A percentile compares a stretch with the other conserved stretches of the same genome.
Conservation (phyloP, 2,329 filamentous ascomycete genomes). For the Davidsoniella virescens region DNA sequence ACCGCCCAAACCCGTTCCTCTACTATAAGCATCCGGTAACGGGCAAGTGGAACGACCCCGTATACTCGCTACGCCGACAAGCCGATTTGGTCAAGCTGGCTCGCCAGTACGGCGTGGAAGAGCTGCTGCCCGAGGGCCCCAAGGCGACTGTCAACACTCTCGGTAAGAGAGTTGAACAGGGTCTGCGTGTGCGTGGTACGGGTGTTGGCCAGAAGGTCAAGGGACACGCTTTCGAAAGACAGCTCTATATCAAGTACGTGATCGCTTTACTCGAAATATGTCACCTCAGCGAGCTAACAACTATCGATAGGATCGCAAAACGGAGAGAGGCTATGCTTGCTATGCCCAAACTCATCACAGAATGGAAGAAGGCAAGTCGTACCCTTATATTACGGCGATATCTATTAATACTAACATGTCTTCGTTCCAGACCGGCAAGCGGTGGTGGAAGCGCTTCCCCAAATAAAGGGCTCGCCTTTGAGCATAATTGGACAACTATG, state of each 20-base stretch:
- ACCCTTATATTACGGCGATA: not conserved
- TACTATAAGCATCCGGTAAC: slow-evolving; percentile 63
- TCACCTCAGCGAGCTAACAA: not conserved
- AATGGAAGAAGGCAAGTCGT: slow-evolving; percentile 72
- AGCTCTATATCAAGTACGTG: slow-evolving; percentile 54
- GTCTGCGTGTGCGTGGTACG: slow-evolving; percentile 76
- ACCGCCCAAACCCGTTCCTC: slow-evolving; percentile 63
- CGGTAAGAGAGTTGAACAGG: slow-evolving; percentile 57
- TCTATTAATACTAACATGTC: slow-evolving; percentile 4
- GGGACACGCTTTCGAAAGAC: slow-evolving; percentile 85
- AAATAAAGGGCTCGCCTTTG: slow-evolving; percentile 25
- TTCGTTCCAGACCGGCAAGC: slow-evolving; percentile 9
- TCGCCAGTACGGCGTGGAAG: slow-evolving; percentile 59
- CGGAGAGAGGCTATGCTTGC: slow-evolving; percentile 82
- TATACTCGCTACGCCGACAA: slow-evolving; percentile 71
- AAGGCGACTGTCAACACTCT: slow-evolving; percentile 62
- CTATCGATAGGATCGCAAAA: slow-evolving; percentile 54
- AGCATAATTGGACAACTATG: not conserved
- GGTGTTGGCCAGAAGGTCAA: slow-evolving; percentile 87
- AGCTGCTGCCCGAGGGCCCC: slow-evolving; percentile 57
- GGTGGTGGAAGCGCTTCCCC: slow-evolving; percentile 25
- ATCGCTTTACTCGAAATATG: not conserved
- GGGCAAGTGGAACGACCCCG: slow-evolving; percentile 68
- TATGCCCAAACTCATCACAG: slow-evolving; percentile 81
- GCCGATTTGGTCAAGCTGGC: slow-evolving; percentile 84